These are phyloP conservation scores for Hypoxylon lenormandii DNA, from an alignment of 495 filamentous ascomycete genomes.

Conservation along the genomic window DNA sequence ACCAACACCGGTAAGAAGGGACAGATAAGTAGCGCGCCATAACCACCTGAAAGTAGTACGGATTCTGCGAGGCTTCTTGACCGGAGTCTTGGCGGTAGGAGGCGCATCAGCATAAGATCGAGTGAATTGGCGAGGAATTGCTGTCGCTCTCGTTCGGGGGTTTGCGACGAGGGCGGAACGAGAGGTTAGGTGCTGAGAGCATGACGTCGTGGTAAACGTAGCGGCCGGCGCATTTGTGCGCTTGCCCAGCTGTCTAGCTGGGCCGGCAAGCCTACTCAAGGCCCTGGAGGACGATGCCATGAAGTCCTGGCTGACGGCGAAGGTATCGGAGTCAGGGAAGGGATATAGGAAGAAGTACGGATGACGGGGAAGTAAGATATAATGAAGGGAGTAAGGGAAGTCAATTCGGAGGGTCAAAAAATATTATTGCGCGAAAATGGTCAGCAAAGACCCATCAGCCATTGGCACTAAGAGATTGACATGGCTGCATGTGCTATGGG, in stretches of 20 bases:
- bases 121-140: constrained; percentile 53
- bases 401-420: constrained; percentile 24
- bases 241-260: constrained; percentile 35
- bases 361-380: constrained; percentile 12
- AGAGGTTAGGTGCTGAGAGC: constrained; percentile 13
- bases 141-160: constrained; percentile 10
- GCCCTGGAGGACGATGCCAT: constrained; percentile 44
- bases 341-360: not conserved
- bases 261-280: constrained; percentile 31
- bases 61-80: constrained; percentile 57
- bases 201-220: constrained; percentile 39
- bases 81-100: constrained; percentile 34
- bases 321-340: constrained; percentile 17
- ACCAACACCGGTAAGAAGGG: constrained; percentile 72
- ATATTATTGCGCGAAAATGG: constrained; percentile 25
- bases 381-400: constrained; percentile 17
- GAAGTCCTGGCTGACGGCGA: constrained; percentile 20
- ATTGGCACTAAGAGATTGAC: constrained; percentile 35
- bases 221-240: constrained; percentile 21
- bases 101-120: constrained; percentile 56
- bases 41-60: constrained; percentile 60
- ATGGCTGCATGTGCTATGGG: not conserved
- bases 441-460: constrained; percentile 32
- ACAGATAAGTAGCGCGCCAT: constrained; percentile 82
- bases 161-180: constrained; percentile 28